Conservation (phyloP, 2,329 filamentous ascomycete species). For the Colletotrichum godetiae region DNA sequence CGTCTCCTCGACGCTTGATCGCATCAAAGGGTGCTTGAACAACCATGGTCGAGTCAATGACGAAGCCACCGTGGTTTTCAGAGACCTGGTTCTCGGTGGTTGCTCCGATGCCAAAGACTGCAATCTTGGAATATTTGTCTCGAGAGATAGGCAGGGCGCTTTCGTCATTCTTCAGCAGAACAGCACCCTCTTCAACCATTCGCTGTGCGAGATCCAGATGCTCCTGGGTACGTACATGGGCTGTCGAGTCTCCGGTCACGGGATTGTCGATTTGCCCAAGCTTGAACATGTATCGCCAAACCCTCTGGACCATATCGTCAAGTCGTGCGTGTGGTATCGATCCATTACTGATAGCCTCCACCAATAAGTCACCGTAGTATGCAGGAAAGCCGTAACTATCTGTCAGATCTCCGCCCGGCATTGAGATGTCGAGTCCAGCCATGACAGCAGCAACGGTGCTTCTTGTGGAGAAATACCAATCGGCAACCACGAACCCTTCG, state of each 20-base stretch:
- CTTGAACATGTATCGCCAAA: slow-evolving; percentile 17
- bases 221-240: neutral
- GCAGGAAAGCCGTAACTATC: slow-evolving; percentile 43
- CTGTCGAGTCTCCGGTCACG: slow-evolving; percentile 30
- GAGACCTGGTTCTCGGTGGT: slow-evolving; percentile 55
- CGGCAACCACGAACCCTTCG: slow-evolving; percentile 32
- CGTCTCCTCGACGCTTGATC: neutral
- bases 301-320: neutral
- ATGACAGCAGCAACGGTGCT: slow-evolving; percentile 37
- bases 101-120: slow-evolving; percentile 63
- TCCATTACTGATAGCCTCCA: slow-evolving; percentile 77
- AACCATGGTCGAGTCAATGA: neutral
- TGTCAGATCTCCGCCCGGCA: slow-evolving; percentile 43
- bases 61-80: slow-evolving; percentile 35
- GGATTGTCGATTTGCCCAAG: slow-evolving; percentile 10
- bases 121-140: slow-evolving; percentile 43
- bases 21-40: neutral
- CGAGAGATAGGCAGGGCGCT: slow-evolving; percentile 63
- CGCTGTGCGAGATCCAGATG: neutral
- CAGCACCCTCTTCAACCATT: slow-evolving; percentile 14
- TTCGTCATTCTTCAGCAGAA: slow-evolving; percentile 65
- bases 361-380: slow-evolving; percentile 76
- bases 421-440: slow-evolving; percentile 47
- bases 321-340: slow-evolving; percentile 60
- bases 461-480: slow-evolving; percentile 38